Conservation (phyloP, 495 filamentous ascomycete genomes). For the Annulohypoxylon bovei region DNA sequence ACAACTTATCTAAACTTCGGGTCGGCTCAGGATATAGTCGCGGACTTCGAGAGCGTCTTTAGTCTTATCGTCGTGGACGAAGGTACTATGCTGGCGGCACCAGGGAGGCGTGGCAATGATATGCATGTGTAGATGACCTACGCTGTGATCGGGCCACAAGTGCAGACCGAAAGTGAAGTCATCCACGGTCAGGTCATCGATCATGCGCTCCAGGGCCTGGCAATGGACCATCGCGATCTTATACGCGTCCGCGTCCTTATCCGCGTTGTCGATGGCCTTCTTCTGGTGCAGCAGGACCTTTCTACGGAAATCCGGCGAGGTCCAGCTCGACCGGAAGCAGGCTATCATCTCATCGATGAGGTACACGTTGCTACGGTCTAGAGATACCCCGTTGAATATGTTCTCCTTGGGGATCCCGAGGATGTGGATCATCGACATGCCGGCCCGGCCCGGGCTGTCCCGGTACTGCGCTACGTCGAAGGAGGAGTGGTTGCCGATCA, state of each 20-base stretch:
- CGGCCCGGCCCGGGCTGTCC: constrained; percentile 32
- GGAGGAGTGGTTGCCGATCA: constrained; percentile 46
- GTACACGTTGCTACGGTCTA: constrained; percentile 17
- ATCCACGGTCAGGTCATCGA: constrained; percentile 7
- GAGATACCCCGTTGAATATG: constrained; percentile 49
- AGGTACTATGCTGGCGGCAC: constrained; percentile 37
- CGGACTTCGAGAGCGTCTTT: constrained; percentile 35
- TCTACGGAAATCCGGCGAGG: not conserved
- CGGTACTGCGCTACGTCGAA: constrained; percentile 46
- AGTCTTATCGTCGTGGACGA: constrained; percentile 46
- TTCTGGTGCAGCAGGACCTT: constrained; percentile 7
- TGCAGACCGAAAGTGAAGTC: constrained; percentile 49
- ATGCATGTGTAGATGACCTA: constrained; percentile 50
- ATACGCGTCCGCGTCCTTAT: not conserved
- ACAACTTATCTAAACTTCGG: constrained; percentile 9
- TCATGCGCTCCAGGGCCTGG: not conserved
- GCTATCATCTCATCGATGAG: constrained; percentile 44
- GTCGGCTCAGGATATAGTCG: not conserved
- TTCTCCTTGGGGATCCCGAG: constrained; percentile 45
- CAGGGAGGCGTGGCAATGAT: constrained; percentile 36
- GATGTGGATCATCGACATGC: constrained; percentile 46
- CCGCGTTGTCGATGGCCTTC: not conserved
- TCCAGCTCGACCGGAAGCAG: constrained; percentile 33
- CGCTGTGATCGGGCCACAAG: constrained; percentile 40
- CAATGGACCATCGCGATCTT: constrained; percentile 1